phyloP scores from a whole-genome alignment of 2,329 filamentous ascomycete genomes.

The Scedosporium aurantiacum region DNA sequence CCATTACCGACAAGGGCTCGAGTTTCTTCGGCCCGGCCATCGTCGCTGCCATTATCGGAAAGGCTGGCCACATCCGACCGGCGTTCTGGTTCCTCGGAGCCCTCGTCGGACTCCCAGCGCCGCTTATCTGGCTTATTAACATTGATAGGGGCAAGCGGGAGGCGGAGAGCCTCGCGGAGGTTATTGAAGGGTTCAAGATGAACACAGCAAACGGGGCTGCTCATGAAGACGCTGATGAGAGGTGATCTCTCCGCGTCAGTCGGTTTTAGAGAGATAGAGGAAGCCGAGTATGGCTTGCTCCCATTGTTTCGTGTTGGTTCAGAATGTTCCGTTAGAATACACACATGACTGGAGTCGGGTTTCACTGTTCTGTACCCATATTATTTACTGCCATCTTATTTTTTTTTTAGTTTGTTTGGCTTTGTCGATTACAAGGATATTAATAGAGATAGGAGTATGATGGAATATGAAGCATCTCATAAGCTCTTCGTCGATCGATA shows the following conservation, averaged over 20 bases:
- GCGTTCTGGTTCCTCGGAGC: slow-evolving; percentile 87
- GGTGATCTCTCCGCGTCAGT: neutral
- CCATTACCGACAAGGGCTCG: slow-evolving; percentile 93
- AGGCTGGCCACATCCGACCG: slow-evolving; percentile 65
- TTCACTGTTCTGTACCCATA: neutral
- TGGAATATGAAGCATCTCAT: too few relatives aligned
- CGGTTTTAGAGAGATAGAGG: neutral
- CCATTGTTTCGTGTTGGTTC: too few relatives aligned
- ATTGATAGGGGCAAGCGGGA: slow-evolving; percentile 68
- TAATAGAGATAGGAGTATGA: too few relatives aligned
- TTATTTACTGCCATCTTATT: neutral
- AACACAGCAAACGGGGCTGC: slow-evolving; percentile 10
- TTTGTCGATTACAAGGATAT: neutral
- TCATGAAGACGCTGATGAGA: neutral
- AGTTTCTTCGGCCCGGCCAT: slow-evolving; percentile 90
- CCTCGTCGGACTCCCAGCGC: slow-evolving; percentile 74
- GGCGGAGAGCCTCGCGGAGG: slow-evolving; percentile 51
- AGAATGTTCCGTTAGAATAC: neutral
- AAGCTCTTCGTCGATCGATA: too few relatives aligned
- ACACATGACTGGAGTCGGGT: neutral
- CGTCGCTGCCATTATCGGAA: slow-evolving; percentile 85
- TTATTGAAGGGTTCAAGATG: slow-evolving; percentile 42
- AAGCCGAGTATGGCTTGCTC: neutral
- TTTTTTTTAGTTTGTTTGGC: neutral
- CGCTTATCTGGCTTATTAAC: slow-evolving; percentile 74